phyloP scores from a whole-genome alignment of 257 asterid species.

The Solanum pennellii region DNA sequence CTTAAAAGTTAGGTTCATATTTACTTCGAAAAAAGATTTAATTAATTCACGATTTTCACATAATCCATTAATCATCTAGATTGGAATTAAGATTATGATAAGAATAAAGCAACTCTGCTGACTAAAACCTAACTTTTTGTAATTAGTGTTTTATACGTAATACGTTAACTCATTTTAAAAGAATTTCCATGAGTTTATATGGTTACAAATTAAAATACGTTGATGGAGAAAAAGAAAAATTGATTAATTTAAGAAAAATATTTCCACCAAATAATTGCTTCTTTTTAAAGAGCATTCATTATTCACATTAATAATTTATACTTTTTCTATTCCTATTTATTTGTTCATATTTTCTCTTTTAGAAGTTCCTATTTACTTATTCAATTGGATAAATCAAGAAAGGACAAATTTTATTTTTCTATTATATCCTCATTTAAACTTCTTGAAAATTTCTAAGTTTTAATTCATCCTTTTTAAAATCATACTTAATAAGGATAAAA shows the following conservation, averaged over 20 bases:
- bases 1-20: neutral
- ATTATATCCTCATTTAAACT: too few relatives aligned
- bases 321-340: accelerated
- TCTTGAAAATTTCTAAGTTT: too few relatives aligned
- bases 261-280: neutral
- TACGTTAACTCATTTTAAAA: neutral
- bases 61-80: neutral
- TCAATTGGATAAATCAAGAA: too few relatives aligned
- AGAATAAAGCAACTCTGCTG: neutral
- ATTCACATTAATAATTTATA: neutral
- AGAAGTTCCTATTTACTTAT: too few relatives aligned
- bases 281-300: neutral
- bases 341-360: too few relatives aligned
- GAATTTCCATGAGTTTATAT: neutral
- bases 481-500: too few relatives aligned
- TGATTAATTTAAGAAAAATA: neutral
- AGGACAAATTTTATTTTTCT: too few relatives aligned
- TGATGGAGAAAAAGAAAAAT: neutral
- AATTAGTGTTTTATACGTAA: neutral
- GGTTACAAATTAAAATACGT: neutral
- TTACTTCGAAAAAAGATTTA: neutral
- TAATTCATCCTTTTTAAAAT: too few relatives aligned
- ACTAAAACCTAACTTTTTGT: neutral
- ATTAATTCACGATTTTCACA: neutral
- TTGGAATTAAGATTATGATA: neutral